These are phyloP conservation scores for Dictyophora rubrovolvata DNA, from an alignment of 768 basidiomycete species.

Conservation along the genomic window DNA sequence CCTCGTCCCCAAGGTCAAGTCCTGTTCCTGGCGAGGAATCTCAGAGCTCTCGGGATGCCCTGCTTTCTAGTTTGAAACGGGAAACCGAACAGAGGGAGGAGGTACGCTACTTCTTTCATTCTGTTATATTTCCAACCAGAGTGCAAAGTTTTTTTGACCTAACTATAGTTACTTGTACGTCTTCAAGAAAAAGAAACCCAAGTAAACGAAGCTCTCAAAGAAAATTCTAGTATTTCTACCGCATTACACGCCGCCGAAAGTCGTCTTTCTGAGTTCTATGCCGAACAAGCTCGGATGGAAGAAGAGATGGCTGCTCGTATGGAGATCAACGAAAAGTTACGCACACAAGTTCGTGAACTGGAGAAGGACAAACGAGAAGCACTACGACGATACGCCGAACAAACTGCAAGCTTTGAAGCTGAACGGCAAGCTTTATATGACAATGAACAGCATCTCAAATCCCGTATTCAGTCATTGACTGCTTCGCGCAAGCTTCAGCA, in stretches of 20 bases:
- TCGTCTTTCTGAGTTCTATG: slow-evolving; percentile 69
- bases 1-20: slow-evolving; percentile 31
- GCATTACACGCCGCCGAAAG: slow-evolving; percentile 58
- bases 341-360: slow-evolving; percentile 70
- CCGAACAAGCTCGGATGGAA: slow-evolving; percentile 75
- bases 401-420: slow-evolving; percentile 83
- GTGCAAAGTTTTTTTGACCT: slow-evolving; percentile 1
- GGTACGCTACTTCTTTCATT: slow-evolving; percentile 28
- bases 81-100: slow-evolving; percentile 79
- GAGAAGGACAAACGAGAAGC: slow-evolving; percentile 84
- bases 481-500: slow-evolving; percentile 45
- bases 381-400: slow-evolving; percentile 78
- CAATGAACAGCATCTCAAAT: slow-evolving; percentile 88
- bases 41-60: slow-evolving; percentile 41
- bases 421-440: slow-evolving; percentile 90
- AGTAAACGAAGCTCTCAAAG: slow-evolving; percentile 46
- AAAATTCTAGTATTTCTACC: slow-evolving; percentile 56
- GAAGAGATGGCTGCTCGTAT: slow-evolving; percentile 72
- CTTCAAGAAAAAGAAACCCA: slow-evolving; percentile 72
- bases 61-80: slow-evolving; percentile 55
- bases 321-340: slow-evolving; percentile 74
- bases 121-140: neutral
- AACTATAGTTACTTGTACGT: slow-evolving; percentile 58
- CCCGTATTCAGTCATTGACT: slow-evolving; percentile 72
- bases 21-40: slow-evolving; percentile 28